Evolutionary conservation across 352 stramenopile genomes (phyloP).

Genomic region (Phytopythium mirpurense): DNA sequence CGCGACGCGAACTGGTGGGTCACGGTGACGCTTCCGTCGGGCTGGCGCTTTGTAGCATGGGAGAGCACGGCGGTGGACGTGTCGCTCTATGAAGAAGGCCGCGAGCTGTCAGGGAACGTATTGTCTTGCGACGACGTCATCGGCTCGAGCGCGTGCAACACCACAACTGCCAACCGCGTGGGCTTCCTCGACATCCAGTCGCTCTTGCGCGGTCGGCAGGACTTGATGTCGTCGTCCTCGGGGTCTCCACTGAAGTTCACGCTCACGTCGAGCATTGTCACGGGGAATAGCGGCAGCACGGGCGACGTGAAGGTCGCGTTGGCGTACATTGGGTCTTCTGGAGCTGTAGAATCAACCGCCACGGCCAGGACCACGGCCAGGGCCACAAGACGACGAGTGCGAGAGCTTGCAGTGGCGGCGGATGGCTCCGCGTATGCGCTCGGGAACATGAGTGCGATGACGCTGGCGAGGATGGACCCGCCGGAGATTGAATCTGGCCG

Average conservation of each 20-base stretch:
- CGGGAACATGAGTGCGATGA: slow-evolving; percentile 36
- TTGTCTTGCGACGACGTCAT: slow-evolving; percentile 51
- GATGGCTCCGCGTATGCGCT: slow-evolving; percentile 13
- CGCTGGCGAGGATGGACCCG: slow-evolving; percentile 56
- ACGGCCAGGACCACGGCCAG: slow-evolving; percentile 28
- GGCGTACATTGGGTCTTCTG: slow-evolving; percentile 46
- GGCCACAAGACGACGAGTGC: slow-evolving; percentile 29
- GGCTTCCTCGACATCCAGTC: slow-evolving; percentile 67
- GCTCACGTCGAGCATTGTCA: slow-evolving; percentile 58
- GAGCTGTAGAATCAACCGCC: slow-evolving; percentile 23
- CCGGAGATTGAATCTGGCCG: slow-evolving; percentile 31
- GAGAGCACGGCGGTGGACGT: slow-evolving; percentile 46
- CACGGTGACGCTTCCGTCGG: slow-evolving; percentile 49
- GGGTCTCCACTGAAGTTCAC: slow-evolving; percentile 51
- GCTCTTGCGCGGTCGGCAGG: slow-evolving; percentile 39
- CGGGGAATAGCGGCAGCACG: slow-evolving; percentile 26
- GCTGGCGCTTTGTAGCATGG: slow-evolving; percentile 72
- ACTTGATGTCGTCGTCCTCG: slow-evolving; percentile 42
- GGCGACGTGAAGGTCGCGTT: slow-evolving; percentile 45
- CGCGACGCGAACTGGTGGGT: slow-evolving; percentile 65
- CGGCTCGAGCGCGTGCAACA: slow-evolving; percentile 34
- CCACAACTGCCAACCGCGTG: slow-evolving; percentile 28
- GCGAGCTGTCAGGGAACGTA: slow-evolving; percentile 21
- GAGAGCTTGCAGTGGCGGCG: slow-evolving; percentile 38
- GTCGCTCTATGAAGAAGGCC: slow-evolving; percentile 27